Evolutionary conservation across 768 basidiomycete genomes (phyloP).

Genomic region (Mrakia hoshinonis): DNA sequence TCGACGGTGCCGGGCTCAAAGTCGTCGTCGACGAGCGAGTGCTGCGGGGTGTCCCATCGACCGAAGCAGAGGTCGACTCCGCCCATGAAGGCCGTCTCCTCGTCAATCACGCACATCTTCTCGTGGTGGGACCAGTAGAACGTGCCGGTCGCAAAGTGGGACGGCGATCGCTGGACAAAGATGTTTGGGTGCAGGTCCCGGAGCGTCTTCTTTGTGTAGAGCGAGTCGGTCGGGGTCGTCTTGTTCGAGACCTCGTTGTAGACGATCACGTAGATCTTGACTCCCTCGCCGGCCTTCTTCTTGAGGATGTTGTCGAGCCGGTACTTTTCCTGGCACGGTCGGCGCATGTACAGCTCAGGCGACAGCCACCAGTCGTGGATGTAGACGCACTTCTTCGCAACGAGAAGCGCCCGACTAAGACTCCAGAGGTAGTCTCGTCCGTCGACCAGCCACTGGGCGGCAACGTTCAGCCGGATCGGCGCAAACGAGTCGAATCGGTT

Average conservation of each 20-base stretch:
- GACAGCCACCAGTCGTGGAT: slow-evolving; percentile 99
- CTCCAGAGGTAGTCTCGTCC: slow-evolving; percentile 99
- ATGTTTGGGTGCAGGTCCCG: slow-evolving; percentile 78
- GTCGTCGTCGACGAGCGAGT: slow-evolving; percentile 76
- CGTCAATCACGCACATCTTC: slow-evolving; percentile 94
- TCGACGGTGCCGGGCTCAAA: slow-evolving; percentile 46
- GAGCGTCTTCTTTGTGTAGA: slow-evolving; percentile 78
- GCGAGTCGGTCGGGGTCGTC: slow-evolving; percentile 90
- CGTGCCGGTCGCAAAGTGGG: slow-evolving; percentile 93
- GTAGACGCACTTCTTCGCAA: slow-evolving; percentile 69
- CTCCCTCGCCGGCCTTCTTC: slow-evolving; percentile 86
- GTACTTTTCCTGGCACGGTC: slow-evolving; percentile 75
- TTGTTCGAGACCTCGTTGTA: slow-evolving; percentile 94
- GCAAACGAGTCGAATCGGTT: slow-evolving; percentile 58
- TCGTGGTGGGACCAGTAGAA: slow-evolving; percentile 99
- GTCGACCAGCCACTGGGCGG: slow-evolving; percentile 96
- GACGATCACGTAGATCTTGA: slow-evolving; percentile 89
- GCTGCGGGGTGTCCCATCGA: slow-evolving; percentile 72
- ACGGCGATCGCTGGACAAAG: slow-evolving; percentile 92
- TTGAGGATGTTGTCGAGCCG: slow-evolving; percentile 77
- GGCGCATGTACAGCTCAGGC: slow-evolving; percentile 65
- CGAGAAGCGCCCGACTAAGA: slow-evolving; percentile 74
- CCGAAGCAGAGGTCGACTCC: slow-evolving; percentile 78
- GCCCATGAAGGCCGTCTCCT: slow-evolving; percentile 96
- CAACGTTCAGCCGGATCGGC: slow-evolving; percentile 82